Base-by-base conservation (phyloP, 345 rosid genomes). In the Acer yangbiense region DNA sequence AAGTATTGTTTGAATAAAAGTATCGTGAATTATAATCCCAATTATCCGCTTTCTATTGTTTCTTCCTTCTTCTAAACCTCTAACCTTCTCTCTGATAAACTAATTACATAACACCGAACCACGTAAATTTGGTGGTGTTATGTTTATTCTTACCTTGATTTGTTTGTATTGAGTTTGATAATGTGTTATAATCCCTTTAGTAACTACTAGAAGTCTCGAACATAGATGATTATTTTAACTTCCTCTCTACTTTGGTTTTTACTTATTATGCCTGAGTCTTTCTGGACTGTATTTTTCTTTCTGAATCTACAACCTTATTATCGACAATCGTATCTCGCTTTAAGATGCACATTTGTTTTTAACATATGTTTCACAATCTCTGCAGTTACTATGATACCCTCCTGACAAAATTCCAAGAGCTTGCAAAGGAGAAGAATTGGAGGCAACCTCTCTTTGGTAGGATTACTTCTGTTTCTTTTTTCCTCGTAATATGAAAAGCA, bases 331-430 rank as follows among this genome's bases (percentile, higher is more conserved):
- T 20, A 3, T 66, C 64, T 12, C 43, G 27, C 20, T 21, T 73
- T 44, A 50, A 55, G 66, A 55, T 81, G 12, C 48, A 66, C 65
- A 13, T 44, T 70, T 65, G 55, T 77, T 78, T 71, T 82, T 82
- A 68, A 74, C 76, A 72, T 74, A 65, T 80, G 43, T 46, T 20
- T 23, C 77, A 71, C 44, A 77, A 82, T 57, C 62, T 55, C 63
- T 69, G 83, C 76, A 89, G 96, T 25, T 95, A 95, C 68, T 95
- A 95, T 48, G 99, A 95, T 82, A 86, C 92, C 17, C 89, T 95
- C 86, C 78, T 92, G 92, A 87, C 73, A 76, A 90, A 88, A 68
- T 96, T 90, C 81, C 87, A 87, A 78, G 89, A 88, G 52, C 93
- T 88, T 81, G 94, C 97, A 21, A 86, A 76, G 86, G 92, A 88